Conservation (phyloP, 129 eudicot species). For the Centella asiatica region DNA sequence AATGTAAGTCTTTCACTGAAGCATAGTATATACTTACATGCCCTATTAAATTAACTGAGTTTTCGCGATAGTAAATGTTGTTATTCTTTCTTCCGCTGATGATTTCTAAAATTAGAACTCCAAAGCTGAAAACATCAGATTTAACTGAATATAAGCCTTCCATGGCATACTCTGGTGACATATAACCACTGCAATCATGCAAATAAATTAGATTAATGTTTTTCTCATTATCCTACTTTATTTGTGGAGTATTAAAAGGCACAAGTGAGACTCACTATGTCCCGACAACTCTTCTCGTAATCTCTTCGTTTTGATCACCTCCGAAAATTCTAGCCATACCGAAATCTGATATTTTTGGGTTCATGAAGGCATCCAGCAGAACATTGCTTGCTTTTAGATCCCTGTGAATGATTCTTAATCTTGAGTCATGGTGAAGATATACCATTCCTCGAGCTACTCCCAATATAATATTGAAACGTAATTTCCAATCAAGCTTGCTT, state of each 20-base stretch:
- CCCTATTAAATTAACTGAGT: slow-evolving; percentile 17
- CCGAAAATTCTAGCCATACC: slow-evolving; percentile 20
- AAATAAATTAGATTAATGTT: neutral
- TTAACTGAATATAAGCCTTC: slow-evolving; percentile 8
- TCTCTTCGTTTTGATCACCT: slow-evolving; percentile 7
- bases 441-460: slow-evolving; percentile 22
- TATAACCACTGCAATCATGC: slow-evolving; percentile 1
- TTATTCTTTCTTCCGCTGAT: slow-evolving; percentile 5
- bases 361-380: slow-evolving; percentile 11
- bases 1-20: no score
- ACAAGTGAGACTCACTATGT: slow-evolving; percentile 15
- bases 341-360: slow-evolving; percentile 17
- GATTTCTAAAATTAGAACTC: slow-evolving; percentile 11
- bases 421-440: slow-evolving; percentile 19
- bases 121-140: slow-evolving; percentile 17
- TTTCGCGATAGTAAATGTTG: slow-evolving; percentile 11
- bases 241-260: no score
- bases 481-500: slow-evolving; percentile 8
- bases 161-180: slow-evolving; percentile 16
- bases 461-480: slow-evolving; percentile 9
- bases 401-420: slow-evolving; percentile 14
- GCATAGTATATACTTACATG: neutral
- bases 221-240: neutral
- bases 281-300: slow-evolving; percentile 14
- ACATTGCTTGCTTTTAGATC: slow-evolving; percentile 18